Evolutionary conservation across 768 basidiomycete genomes (phyloP).

Genomic region (Boletellus emodensis): DNA sequence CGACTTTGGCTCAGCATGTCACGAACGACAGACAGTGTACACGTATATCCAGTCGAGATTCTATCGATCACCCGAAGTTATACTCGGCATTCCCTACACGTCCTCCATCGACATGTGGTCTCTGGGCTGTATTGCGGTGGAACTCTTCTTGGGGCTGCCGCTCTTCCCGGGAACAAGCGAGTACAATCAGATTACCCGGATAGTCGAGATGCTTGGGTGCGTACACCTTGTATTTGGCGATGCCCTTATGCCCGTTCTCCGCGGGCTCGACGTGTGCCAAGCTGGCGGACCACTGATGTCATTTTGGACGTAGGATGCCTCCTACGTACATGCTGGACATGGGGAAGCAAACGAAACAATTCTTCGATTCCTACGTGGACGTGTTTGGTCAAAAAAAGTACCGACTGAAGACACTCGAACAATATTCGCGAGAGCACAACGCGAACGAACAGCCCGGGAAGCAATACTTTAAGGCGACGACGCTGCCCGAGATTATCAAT

Average conservation of each 20-base stretch:
- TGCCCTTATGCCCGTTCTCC: background rate
- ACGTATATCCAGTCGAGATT: slow-evolving; percentile 99
- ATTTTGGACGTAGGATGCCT: slow-evolving; percentile 57
- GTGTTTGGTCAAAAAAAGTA: slow-evolving; percentile 78
- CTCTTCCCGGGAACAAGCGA: slow-evolving; percentile 98
- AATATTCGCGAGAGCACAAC: slow-evolving; percentile 93
- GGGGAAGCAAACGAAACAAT: slow-evolving; percentile 92
- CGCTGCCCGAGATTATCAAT: slow-evolving; percentile 93
- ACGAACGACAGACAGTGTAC: slow-evolving; percentile 99
- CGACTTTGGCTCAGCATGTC: slow-evolving; percentile 98
- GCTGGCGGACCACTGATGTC: slow-evolving; percentile 1
- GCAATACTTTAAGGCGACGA: slow-evolving; percentile 95
- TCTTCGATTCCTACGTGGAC: slow-evolving; percentile 82
- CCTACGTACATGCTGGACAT: slow-evolving; percentile 91
- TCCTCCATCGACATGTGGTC: slow-evolving; percentile 99
- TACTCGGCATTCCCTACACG: slow-evolving; percentile 91
- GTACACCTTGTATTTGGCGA: slow-evolving; percentile 27
- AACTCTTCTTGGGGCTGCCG: slow-evolving; percentile 93
- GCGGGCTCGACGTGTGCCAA: background rate
- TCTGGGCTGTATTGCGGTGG: slow-evolving; percentile 96
- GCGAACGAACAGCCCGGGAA: slow-evolving; percentile 97
- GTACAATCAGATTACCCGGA: slow-evolving; percentile 96
- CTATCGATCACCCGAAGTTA: slow-evolving; percentile 96
- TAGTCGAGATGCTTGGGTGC: slow-evolving; percentile 97
- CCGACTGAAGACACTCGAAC: slow-evolving; percentile 85